These are phyloP conservation scores for Fragaria ananassa DNA, from an alignment of 306 rosid genomes.

Conservation along the genomic window DNA sequence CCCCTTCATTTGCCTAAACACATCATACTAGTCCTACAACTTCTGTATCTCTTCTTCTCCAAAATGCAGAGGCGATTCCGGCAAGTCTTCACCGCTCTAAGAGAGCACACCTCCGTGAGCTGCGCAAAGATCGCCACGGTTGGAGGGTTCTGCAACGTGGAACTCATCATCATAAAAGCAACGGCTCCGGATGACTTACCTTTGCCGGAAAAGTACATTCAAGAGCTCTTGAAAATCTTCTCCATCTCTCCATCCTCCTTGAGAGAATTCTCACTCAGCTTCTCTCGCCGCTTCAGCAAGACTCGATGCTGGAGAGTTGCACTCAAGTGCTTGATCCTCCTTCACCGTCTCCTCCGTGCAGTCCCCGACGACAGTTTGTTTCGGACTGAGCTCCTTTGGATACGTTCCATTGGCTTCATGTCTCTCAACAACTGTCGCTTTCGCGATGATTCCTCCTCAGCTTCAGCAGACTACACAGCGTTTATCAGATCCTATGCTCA, in stretches of 20 bases:
- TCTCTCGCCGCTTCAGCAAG: slow-evolving; percentile 61
- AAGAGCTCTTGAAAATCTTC: slow-evolving; percentile 55
- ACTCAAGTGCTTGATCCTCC: slow-evolving; percentile 73
- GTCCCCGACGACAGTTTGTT: slow-evolving; percentile 39
- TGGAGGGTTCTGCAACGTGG: slow-evolving; percentile 52
- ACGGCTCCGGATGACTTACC: slow-evolving; percentile 62
- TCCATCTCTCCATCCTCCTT: slow-evolving; percentile 53
- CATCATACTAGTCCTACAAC: neutral
- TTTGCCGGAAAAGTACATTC: slow-evolving; percentile 53
- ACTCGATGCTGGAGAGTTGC: slow-evolving; percentile 76
- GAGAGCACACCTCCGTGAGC: slow-evolving; percentile 47
- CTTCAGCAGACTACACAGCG: slow-evolving; percentile 32
- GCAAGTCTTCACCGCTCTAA: slow-evolving; percentile 42
- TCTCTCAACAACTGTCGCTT: slow-evolving; percentile 63
- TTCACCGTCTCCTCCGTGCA: slow-evolving; percentile 67
- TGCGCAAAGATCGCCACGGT: slow-evolving; percentile 67
- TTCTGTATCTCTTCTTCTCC: neutral
- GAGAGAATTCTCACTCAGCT: slow-evolving; percentile 47
- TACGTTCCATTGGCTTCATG: slow-evolving; percentile 47
- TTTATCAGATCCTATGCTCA: slow-evolving; percentile 59
- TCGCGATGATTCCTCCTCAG: slow-evolving; percentile 34
- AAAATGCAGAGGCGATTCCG: slow-evolving; percentile 50
- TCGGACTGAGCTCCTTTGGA: slow-evolving; percentile 46
- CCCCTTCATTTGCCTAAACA: neutral
- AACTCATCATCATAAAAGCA: slow-evolving; percentile 56